phyloP scores from a whole-genome alignment of 306 rosid species.

The Pterocarpus macrocarpus region DNA sequence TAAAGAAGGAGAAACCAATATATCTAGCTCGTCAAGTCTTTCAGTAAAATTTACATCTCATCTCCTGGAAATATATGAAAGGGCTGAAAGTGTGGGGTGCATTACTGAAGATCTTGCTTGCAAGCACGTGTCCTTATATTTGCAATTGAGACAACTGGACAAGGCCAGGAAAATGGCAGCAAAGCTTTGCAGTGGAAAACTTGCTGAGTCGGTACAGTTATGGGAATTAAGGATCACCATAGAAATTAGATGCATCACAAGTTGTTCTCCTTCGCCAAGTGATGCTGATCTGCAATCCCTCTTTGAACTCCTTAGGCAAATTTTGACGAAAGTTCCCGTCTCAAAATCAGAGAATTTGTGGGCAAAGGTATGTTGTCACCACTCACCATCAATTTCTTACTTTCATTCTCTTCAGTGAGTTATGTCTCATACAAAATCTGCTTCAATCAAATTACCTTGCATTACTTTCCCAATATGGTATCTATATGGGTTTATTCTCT shows the following conservation, averaged over 20 bases:
- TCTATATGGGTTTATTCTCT: neutral
- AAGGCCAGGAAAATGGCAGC: constrained; percentile 75
- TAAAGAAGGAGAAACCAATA: constrained; percentile 53
- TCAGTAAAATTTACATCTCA: constrained; percentile 48
- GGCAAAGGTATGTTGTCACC: constrained; percentile 71
- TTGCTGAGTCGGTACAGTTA: constrained; percentile 64
- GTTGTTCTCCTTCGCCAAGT: constrained; percentile 56
- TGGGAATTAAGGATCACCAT: constrained; percentile 68
- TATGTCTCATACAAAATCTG: constrained; percentile 25
- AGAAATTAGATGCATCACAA: constrained; percentile 62
- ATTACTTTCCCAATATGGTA: constrained; percentile 5
- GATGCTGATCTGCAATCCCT: constrained; percentile 71
- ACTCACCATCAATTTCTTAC: constrained; percentile 10
- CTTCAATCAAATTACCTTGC: constrained; percentile 13
- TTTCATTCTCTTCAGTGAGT: constrained; percentile 7
- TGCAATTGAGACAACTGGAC: constrained; percentile 71
- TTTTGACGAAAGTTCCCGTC: constrained; percentile 56
- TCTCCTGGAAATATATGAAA: constrained; percentile 70
- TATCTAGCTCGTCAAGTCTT: constrained; percentile 40
- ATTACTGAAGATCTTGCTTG: constrained; percentile 76
- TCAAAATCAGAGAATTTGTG: constrained; percentile 84
- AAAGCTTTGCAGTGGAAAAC: constrained; percentile 67
- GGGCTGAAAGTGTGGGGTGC: constrained; percentile 74
- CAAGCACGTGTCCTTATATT: constrained; percentile 65
- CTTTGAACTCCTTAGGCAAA: constrained; percentile 64